phyloP scores from a whole-genome alignment of 495 filamentous ascomycete species.

The Pyronema domesticum region DNA sequence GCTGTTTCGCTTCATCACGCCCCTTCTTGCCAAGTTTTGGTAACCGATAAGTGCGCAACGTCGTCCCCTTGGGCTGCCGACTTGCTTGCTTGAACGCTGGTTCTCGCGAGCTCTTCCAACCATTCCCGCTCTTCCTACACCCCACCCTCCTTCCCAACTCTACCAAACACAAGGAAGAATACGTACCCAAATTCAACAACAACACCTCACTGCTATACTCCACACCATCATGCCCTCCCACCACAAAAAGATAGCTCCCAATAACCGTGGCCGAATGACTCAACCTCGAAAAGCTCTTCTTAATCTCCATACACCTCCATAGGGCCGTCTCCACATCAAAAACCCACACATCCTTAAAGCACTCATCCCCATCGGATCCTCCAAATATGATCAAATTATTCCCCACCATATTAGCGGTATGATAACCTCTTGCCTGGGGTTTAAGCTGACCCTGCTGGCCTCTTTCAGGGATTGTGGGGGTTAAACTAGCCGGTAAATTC shows the following conservation, averaged over 20 bases:
- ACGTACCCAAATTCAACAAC: conserved; percentile 37
- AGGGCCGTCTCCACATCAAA: conserved; percentile 41
- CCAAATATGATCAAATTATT: conserved; percentile 49
- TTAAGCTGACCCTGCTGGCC: conserved; percentile 10
- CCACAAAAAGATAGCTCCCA: conserved; percentile 46
- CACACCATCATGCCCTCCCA: conserved; percentile 48
- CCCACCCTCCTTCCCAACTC: not conserved
- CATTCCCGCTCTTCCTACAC: not conserved
- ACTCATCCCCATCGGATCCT: conserved; percentile 46
- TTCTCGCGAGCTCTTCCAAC: not conserved
- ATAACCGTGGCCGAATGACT: conserved; percentile 49
- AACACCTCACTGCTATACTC: conserved; percentile 49
- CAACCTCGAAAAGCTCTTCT: conserved; percentile 37
- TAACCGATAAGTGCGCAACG: too few relatives aligned
- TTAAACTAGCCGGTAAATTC: conserved; percentile 5
- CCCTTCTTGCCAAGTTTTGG: too few relatives aligned
- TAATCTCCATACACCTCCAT: conserved; percentile 34
- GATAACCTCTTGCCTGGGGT: conserved; percentile 45
- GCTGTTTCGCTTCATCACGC: too few relatives aligned
- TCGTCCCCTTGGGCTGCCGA: too few relatives aligned
- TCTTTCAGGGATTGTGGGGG: conserved; percentile 18
- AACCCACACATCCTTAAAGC: conserved; percentile 51
- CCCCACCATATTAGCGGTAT: conserved; percentile 53
- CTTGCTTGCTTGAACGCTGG: too few relatives aligned
- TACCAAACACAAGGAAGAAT: not conserved